phyloP scores from a whole-genome alignment of 1,284 basidiomycete species.

The Irpex rosettiformis region DNA sequence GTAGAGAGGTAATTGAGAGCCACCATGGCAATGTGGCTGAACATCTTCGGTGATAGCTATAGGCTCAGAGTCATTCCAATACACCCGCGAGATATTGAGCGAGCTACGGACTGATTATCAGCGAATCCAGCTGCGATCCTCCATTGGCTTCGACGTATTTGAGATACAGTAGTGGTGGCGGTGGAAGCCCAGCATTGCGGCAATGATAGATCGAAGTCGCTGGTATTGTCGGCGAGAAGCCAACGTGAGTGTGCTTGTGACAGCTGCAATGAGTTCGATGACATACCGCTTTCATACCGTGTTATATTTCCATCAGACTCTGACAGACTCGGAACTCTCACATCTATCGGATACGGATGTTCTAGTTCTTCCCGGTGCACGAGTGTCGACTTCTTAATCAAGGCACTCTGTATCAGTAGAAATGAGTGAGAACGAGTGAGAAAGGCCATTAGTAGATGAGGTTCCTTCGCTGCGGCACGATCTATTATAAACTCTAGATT shows the following conservation, averaged over 20 bases:
- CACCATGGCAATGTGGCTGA: background rate
- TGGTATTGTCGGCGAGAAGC: background rate
- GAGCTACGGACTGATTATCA: background rate
- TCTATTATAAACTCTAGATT: background rate
- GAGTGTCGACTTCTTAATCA: background rate
- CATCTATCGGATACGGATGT: background rate
- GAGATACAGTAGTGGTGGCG: background rate
- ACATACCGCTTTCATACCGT: background rate
- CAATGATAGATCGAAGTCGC: conserved; percentile 1
- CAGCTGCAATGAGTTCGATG: background rate
- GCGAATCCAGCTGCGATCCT: background rate
- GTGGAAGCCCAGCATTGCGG: background rate
- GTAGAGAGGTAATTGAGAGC: background rate
- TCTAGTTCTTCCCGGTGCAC: background rate
- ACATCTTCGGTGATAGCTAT: background rate
- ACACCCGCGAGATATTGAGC: background rate
- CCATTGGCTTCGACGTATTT: background rate
- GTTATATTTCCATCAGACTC: background rate
- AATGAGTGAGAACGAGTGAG: background rate
- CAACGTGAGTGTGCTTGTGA: background rate
- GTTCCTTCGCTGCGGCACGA: background rate
- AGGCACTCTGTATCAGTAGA: background rate
- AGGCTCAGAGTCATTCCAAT: too few species aligned
- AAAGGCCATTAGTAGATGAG: background rate
- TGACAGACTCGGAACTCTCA: background rate